Conservation (phyloP, 768 basidiomycete genomes). For the Coprinellus micaceus region DNA sequence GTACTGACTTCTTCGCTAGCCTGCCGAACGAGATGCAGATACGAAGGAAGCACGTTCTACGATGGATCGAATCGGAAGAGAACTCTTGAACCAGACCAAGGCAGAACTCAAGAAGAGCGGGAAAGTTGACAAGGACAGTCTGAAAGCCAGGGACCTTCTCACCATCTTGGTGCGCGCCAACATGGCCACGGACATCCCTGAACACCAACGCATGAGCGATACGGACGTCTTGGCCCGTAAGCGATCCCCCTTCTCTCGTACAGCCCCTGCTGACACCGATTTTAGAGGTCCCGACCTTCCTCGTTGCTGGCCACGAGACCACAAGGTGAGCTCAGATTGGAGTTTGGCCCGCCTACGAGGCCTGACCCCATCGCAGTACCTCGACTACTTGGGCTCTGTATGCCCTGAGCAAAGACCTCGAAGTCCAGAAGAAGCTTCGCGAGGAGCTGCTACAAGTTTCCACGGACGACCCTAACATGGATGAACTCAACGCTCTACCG, state of each 20-base stretch:
- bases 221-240: slow-evolving; percentile 56
- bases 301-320: slow-evolving; percentile 59
- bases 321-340: slow-evolving; percentile 22
- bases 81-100: slow-evolving; percentile 51
- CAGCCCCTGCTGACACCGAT: neutral
- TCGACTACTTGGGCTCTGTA: slow-evolving; percentile 57
- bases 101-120: slow-evolving; percentile 24
- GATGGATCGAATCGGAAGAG: slow-evolving; percentile 47
- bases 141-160: slow-evolving; percentile 51
- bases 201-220: slow-evolving; percentile 54
- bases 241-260: slow-evolving; percentile 14
- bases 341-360: neutral
- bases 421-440: slow-evolving; percentile 52
- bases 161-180: slow-evolving; percentile 62
- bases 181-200: slow-evolving; percentile 55
- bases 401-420: slow-evolving; percentile 44
- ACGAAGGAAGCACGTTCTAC: slow-evolving; percentile 31
- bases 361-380: slow-evolving; percentile 24
- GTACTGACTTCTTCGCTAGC: no score
- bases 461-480: slow-evolving; percentile 62
- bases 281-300: slow-evolving; percentile 58
- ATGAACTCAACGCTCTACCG: slow-evolving; percentile 57
- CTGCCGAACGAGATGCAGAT: slow-evolving; percentile 26
- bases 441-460: slow-evolving; percentile 49
- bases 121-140: slow-evolving; percentile 25